phyloP scores from a whole-genome alignment of 78 protist species.

The Dictyostelium capitatum region DNA sequence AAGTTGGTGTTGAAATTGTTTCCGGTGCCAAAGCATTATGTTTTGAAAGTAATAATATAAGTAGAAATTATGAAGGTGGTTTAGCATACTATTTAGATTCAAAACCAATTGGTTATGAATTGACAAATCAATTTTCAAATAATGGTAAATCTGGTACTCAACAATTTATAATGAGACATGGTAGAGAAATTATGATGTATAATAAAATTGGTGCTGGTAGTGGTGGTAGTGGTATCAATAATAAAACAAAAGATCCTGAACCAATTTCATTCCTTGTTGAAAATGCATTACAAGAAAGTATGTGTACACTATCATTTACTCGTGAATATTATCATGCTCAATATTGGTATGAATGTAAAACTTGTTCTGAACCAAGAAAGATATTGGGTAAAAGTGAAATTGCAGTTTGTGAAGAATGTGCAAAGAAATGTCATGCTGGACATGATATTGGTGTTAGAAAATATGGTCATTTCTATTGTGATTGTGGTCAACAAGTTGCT shows the following conservation, averaged over 20 bases:
- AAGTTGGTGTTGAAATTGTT: conserved; percentile 77
- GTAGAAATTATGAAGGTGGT: conserved; percentile 69
- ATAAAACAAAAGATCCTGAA: conserved; percentile 30
- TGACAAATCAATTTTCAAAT: conserved; percentile 18
- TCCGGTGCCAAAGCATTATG: conserved; percentile 69
- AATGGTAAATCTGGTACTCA: conserved; percentile 43
- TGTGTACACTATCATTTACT: conserved; percentile 64
- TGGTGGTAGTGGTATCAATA: background rate
- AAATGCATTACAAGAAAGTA: conserved; percentile 64
- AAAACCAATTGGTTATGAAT: conserved; percentile 70
- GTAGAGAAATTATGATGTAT: conserved; percentile 61
- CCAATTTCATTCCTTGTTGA: conserved; percentile 74
- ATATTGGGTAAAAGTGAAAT: conserved; percentile 53
- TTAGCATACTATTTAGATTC: conserved; percentile 72
- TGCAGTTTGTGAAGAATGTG: conserved; percentile 81
- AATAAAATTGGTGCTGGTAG: background rate
- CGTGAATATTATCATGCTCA: conserved; percentile 81
- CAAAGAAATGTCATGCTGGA: conserved; percentile 80
- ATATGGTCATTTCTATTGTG: conserved; percentile 81
- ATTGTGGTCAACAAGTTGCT: conserved; percentile 47
- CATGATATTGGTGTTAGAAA: conserved; percentile 69
- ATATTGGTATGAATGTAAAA: conserved; percentile 80
- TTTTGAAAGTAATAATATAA: conserved; percentile 49
- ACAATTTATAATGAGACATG: conserved; percentile 61
- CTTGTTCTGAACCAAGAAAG: conserved; percentile 73